These are phyloP conservation scores for Colletotrichum salicis DNA, from an alignment of 2,329 filamentous ascomycete species.

Conservation along the genomic window DNA sequence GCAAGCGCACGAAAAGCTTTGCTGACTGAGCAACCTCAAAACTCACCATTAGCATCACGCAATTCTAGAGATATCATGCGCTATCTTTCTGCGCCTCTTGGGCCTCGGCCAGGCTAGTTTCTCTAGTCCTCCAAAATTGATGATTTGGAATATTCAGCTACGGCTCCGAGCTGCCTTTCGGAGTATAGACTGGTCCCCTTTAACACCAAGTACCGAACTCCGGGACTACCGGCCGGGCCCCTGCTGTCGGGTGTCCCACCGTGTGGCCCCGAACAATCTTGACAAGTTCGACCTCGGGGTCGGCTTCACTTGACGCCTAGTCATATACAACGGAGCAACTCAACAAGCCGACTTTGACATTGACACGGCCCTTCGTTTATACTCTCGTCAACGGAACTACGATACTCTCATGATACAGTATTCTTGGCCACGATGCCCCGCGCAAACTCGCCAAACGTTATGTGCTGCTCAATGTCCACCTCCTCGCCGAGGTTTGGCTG, in stretches of 20 bases:
- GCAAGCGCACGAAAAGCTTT: slow-evolving; percentile 20
- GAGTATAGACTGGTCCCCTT: background rate
- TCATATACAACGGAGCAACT: background rate
- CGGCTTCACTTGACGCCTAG: background rate
- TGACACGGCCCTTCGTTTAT: background rate
- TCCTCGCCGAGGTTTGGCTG: slow-evolving; percentile 90
- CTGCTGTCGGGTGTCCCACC: background rate
- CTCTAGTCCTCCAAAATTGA: background rate
- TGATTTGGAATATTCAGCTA: slow-evolving; percentile 13
- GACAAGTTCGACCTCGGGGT: background rate
- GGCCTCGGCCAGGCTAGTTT: background rate
- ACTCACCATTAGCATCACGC: slow-evolving; percentile 4
- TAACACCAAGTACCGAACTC: background rate
- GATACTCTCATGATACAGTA: slow-evolving; percentile 53
- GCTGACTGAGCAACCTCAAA: slow-evolving; percentile 18
- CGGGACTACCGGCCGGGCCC: slow-evolving; percentile 4
- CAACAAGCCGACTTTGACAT: background rate
- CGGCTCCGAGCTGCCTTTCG: background rate
- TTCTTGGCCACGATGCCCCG: slow-evolving; percentile 69
- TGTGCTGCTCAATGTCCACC: slow-evolving; percentile 74
- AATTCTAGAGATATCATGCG: background rate
- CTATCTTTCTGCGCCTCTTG: background rate
- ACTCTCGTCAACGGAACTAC: background rate
- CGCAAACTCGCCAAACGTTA: slow-evolving; percentile 82
- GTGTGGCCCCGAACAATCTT: background rate